Conservation (phyloP, 1,284 basidiomycete genomes). For the Rhizoctonia solani region DNA sequence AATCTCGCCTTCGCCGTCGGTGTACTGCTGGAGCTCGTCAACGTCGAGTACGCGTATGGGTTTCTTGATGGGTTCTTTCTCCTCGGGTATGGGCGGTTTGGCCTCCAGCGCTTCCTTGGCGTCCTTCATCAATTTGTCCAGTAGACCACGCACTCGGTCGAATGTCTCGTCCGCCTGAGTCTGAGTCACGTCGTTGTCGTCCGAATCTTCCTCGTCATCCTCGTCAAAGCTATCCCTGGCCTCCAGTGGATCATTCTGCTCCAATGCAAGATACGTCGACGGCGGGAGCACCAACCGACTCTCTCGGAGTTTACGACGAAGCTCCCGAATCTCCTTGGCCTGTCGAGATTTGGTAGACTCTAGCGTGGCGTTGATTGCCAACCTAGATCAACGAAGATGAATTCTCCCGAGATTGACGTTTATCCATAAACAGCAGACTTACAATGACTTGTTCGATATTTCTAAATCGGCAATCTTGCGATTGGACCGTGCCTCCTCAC, state of each 20-base stretch:
- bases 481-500: slow-evolving; percentile 29
- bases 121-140: background rate
- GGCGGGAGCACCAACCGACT: slow-evolving; percentile 76
- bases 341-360: slow-evolving; percentile 76
- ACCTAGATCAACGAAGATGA: slow-evolving; percentile 37
- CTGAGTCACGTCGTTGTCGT: slow-evolving; percentile 27
- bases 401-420: background rate
- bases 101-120: slow-evolving; percentile 16
- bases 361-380: slow-evolving; percentile 73
- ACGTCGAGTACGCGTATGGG: slow-evolving; percentile 25
- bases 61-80: background rate
- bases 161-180: slow-evolving; percentile 31
- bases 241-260: slow-evolving; percentile 13
- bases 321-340: slow-evolving; percentile 75
- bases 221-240: slow-evolving; percentile 3
- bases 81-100: background rate
- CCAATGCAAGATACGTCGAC: slow-evolving; percentile 57
- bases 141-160: slow-evolving; percentile 2
- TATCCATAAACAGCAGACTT: slow-evolving; percentile 1
- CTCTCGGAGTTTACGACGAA: slow-evolving; percentile 74
- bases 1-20: background rate
- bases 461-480: slow-evolving; percentile 78
- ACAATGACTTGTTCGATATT: slow-evolving; percentile 76
- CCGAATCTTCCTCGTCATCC: slow-evolving; percentile 27
- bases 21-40: background rate